Evolutionary conservation across 2,329 filamentous ascomycete species (phyloP).

Genomic region (Xylaria digitata): DNA sequence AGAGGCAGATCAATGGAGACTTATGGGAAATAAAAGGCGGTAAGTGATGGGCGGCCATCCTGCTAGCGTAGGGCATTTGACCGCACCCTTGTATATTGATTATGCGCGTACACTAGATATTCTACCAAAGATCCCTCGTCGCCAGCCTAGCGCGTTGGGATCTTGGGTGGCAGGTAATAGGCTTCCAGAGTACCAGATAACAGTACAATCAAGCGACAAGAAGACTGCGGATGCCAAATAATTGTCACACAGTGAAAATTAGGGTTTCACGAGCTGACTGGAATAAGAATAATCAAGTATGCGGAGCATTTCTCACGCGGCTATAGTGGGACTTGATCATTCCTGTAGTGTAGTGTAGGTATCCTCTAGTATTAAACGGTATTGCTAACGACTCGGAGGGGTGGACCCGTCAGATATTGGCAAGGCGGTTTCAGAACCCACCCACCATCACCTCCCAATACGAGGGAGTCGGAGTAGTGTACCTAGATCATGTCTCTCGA

Average conservation of each 20-base stretch:
- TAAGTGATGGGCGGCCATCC: slow-evolving; percentile 10
- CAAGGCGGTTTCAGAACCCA: neutral
- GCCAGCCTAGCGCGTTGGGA: neutral
- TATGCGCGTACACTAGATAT: neutral
- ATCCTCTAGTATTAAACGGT: neutral
- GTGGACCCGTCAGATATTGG: neutral
- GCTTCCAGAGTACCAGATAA: neutral
- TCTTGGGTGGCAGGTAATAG: neutral
- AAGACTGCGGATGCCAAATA: neutral
- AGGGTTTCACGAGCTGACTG: neutral
- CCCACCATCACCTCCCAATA: neutral
- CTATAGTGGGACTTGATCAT: neutral
- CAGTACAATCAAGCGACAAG: neutral
- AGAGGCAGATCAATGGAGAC: neutral
- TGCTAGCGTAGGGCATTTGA: neutral
- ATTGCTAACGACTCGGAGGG: neutral
- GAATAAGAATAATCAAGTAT: neutral
- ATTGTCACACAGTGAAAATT: slow-evolving; percentile 7
- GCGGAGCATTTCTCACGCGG: neutral
- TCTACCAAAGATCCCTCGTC: neutral
- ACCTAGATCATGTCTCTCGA: neutral
- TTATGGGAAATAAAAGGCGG: slow-evolving; percentile 14
- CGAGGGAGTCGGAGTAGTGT: neutral
- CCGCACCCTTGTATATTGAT: neutral
- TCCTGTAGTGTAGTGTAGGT: no score